Percentiles rank a stretch among this genome's conserved stretches.
These are phyloP conservation scores for Geotrichum reessii DNA, from an alignment of 1,139 yeast species.

Conservation along the genomic window DNA sequence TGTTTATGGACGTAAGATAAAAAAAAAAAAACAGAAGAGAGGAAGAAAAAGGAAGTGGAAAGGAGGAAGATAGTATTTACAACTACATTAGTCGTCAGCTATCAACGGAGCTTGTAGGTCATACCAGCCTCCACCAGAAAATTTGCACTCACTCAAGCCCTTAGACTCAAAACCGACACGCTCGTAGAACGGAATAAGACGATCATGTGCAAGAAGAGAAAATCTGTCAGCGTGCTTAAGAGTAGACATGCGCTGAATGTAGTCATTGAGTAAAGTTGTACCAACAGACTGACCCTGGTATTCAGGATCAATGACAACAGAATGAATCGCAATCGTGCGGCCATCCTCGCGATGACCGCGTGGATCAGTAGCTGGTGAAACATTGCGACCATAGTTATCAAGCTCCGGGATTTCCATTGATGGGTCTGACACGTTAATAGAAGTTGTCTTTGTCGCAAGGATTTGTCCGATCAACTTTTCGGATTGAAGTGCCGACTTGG, in stretches of 20 bases:
- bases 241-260: conserved; percentile 80
- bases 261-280: conserved; percentile 76
- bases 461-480: conserved; percentile 82
- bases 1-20: too few species aligned
- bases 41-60: too few species aligned
- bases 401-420: conserved; percentile 59
- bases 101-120: not conserved
- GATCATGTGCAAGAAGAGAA: conserved; percentile 65
- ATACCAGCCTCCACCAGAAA: conserved; percentile 13
- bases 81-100: not conserved
- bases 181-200: conserved; percentile 68
- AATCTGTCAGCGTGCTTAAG: conserved; percentile 74
- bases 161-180: conserved; percentile 65
- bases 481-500: conserved; percentile 30
- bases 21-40: too few species aligned
- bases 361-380: conserved; percentile 33
- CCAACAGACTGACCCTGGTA: conserved; percentile 82
- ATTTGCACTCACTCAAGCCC: conserved; percentile 55
- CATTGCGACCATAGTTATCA: conserved; percentile 27
- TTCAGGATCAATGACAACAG: conserved; percentile 69
- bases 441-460: conserved; percentile 69
- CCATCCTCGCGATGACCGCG: conserved; percentile 76
- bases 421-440: conserved; percentile 52
- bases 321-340: conserved; percentile 71
- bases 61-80: too few species aligned